Evolutionary conservation across 352 stramenopile genomes (phyloP).

Genomic region (Pythium utonaiense): DNA sequence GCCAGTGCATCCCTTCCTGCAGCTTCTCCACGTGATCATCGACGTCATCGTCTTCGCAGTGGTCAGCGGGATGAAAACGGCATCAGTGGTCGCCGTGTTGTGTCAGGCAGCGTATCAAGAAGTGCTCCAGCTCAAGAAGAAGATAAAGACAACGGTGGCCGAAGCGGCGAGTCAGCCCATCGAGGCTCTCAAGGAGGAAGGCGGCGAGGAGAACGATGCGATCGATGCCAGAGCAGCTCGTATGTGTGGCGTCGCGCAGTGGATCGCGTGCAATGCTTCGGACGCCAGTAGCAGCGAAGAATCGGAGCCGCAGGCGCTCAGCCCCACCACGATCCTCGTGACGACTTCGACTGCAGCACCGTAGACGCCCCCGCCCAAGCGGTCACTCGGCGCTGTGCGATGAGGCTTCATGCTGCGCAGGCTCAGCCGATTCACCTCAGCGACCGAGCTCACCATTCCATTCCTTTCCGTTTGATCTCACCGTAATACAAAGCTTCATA

Average conservation of each 20-base stretch:
- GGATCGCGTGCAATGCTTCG: background rate
- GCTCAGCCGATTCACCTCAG: too few species aligned
- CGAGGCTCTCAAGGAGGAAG: background rate
- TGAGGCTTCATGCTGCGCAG: too few species aligned
- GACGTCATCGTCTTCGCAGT: background rate
- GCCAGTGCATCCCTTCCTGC: too few species aligned
- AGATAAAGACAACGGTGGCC: background rate
- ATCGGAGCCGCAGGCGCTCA: background rate
- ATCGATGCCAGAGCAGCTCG: background rate
- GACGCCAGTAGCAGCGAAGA: background rate
- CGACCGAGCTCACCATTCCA: too few species aligned
- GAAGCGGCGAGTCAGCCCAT: background rate
- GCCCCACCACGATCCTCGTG: too few species aligned
- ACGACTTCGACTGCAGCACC: too few species aligned
- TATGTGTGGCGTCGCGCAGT: background rate
- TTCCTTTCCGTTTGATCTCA: too few species aligned
- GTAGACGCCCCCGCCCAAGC: too few species aligned
- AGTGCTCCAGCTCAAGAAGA: background rate
- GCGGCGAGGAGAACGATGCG: background rate
- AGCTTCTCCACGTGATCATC: background rate
- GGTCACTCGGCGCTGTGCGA: too few species aligned
- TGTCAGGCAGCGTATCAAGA: too few species aligned
- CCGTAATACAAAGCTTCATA: too few species aligned
- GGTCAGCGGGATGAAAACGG: background rate
- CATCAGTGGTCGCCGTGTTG: too few species aligned